Evolutionary conservation across 176 grass and related monocot genomes (phyloP).

Genomic region (Hyparrhenia diplandra): DNA sequence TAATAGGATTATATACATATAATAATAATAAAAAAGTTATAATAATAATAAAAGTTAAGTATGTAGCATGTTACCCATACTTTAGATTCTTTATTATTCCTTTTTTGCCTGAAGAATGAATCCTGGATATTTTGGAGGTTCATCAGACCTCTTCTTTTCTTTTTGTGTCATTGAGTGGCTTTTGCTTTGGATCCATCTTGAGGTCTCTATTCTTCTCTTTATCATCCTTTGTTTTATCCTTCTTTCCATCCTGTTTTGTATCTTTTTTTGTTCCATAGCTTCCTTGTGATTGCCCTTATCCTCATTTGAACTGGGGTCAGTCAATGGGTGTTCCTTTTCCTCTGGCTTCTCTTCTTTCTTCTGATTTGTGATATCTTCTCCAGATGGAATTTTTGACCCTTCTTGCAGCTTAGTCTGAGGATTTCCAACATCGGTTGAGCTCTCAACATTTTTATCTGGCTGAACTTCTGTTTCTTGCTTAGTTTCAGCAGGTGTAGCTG

Average conservation of each 20-base stretch:
- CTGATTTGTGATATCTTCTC: conserved; percentile 48
- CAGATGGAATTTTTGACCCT: conserved; percentile 36
- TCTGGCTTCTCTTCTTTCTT: conserved; percentile 39
- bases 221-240: conserved; percentile 51
- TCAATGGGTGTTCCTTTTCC: conserved; percentile 15
- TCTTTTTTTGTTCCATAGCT: conserved; percentile 42
- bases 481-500: conserved; percentile 37
- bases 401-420: conserved; percentile 42
- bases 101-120: conserved; percentile 75
- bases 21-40: not conserved
- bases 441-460: conserved; percentile 47
- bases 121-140: conserved; percentile 83
- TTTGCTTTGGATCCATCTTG: conserved; percentile 54
- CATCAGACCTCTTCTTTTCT: conserved; percentile 62
- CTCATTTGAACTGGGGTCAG: conserved; percentile 10
- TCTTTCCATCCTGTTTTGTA: conserved; percentile 40
- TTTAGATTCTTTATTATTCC: conserved; percentile 75
- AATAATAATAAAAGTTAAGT: not conserved
- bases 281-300: conserved; percentile 40
- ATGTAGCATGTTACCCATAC: conserved; percentile 43
- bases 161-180: conserved; percentile 46
- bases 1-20: conserved; percentile 6
- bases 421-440: conserved; percentile 8
- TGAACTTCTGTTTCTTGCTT: conserved; percentile 38
- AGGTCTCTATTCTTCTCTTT: conserved; percentile 59